These are phyloP conservation scores for Truncatella angustata DNA, from an alignment of 2,329 filamentous ascomycete genomes.

Conservation along the genomic window DNA sequence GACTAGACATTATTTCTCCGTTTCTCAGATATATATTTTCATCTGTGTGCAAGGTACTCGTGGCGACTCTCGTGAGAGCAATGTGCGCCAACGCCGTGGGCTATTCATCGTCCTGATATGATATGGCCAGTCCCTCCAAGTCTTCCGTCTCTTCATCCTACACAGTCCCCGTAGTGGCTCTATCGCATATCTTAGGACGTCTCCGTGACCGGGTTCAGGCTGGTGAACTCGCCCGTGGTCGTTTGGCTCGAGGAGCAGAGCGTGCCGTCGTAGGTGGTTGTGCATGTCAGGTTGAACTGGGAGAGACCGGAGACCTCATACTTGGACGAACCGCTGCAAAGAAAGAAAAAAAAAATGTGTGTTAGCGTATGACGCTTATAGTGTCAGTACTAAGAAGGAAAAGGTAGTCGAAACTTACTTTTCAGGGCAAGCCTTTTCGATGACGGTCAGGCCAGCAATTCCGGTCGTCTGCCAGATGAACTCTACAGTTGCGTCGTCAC, in stretches of 20 bases:
- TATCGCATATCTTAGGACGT: too few species aligned
- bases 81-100: not conserved
- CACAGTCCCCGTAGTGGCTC: too few species aligned
- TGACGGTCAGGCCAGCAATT: conserved; percentile 22
- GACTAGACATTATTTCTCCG: not conserved
- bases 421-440: conserved; percentile 25
- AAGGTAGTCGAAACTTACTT: conserved; percentile 25
- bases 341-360: not conserved
- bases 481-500: conserved; percentile 21
- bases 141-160: too few species aligned
- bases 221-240: conserved; percentile 9
- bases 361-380: too few species aligned
- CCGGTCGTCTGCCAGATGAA: conserved; percentile 29
- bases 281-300: conserved; percentile 8
- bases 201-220: conserved; percentile 7
- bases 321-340: not conserved
- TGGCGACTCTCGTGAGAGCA: not conserved
- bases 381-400: too few species aligned
- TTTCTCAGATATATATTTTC: not conserved
- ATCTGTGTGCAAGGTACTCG: not conserved
- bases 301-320: conserved; percentile 21
- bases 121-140: not conserved
- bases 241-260: conserved; percentile 1
- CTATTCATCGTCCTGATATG: not conserved
- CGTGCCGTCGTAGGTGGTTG: not conserved